Percentiles rank a stretch among this genome's conserved stretches.
Conservation (phyloP, 2,329 filamentous ascomycete genomes). For the Ceratocystis diversiconidia region DNA sequence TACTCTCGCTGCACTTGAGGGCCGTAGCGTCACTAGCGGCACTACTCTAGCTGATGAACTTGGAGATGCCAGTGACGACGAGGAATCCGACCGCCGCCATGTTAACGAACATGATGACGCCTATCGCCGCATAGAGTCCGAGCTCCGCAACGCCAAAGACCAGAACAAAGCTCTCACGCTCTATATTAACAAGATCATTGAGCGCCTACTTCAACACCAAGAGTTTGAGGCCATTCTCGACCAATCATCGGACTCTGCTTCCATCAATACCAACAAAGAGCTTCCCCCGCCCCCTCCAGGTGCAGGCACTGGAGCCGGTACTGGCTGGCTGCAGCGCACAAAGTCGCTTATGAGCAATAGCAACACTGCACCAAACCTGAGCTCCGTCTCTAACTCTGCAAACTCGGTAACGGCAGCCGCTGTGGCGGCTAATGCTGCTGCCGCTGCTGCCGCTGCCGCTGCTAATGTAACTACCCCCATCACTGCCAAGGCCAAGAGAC, state of each 20-base stretch:
- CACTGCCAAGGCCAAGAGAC: slow-evolving; percentile 30
- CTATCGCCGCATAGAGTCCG: slow-evolving; percentile 57
- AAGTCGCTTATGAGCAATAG: slow-evolving; percentile 30
- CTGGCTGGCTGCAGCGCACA: slow-evolving; percentile 44
- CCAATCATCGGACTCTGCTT: slow-evolving; percentile 46
- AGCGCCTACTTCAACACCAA: slow-evolving; percentile 81
- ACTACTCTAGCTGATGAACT: slow-evolving; percentile 66
- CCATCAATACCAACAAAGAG: slow-evolving; percentile 60
- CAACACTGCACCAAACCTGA: slow-evolving; percentile 36
- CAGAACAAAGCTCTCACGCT: slow-evolving; percentile 94
- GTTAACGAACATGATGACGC: slow-evolving; percentile 43
- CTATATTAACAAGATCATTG: slow-evolving; percentile 99
- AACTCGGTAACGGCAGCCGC: slow-evolving; percentile 23
- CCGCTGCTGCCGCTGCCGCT: slow-evolving; percentile 15
- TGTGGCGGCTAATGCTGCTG: slow-evolving; percentile 6
- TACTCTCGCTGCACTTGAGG: slow-evolving; percentile 49
- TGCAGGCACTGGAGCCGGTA: slow-evolving; percentile 25
- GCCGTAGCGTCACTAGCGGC: slow-evolving; percentile 27
- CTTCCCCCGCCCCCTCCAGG: slow-evolving; percentile 51
- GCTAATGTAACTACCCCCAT: slow-evolving; percentile 18
- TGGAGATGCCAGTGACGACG: slow-evolving; percentile 49
- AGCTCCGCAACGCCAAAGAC: slow-evolving; percentile 69
- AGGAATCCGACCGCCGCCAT: slow-evolving; percentile 45
- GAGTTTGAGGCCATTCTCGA: slow-evolving; percentile 91
- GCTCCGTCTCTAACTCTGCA: slow-evolving; percentile 28